Conservation (phyloP, 2,329 filamentous ascomycete genomes). For the Chaetomium strumarium region DNA sequence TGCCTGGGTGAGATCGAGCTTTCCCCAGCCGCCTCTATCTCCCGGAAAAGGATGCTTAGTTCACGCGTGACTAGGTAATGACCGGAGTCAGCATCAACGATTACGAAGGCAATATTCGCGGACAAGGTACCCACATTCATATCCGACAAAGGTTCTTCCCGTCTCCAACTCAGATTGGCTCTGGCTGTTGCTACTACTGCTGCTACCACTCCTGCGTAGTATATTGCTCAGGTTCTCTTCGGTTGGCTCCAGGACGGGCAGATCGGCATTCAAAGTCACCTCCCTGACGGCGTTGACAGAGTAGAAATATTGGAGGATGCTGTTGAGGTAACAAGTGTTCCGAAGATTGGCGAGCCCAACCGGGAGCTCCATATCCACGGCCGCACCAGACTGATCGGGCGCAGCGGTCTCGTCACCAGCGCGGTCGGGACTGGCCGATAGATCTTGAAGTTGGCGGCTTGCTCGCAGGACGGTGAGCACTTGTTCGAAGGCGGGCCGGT, state of each 20-base stretch:
- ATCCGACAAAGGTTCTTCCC: conserved; percentile 39
- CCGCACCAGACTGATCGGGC: background rate
- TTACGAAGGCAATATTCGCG: background rate
- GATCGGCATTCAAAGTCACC: conserved; percentile 70
- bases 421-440: background rate
- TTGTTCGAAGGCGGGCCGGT: conserved; percentile 12
- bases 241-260: conserved; percentile 61
- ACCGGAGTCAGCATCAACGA: background rate
- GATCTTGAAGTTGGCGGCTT: background rate
- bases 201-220: conserved; percentile 61
- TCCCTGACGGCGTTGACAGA: conserved; percentile 77
- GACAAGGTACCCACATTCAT: conserved; percentile 59
- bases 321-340: conserved; percentile 98
- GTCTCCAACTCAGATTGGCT: conserved; percentile 37
- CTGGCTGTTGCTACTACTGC: background rate
- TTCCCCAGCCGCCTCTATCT: conserved; percentile 59
- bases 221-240: conserved; percentile 59
- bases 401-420: background rate
- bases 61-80: conserved; percentile 61
- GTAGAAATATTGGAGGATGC: conserved; percentile 90
- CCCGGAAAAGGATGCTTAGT: conserved; percentile 62
- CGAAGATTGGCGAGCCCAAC: conserved; percentile 89
- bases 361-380: conserved; percentile 45
- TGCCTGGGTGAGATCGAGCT: conserved; percentile 64
- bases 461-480: conserved; percentile 12